phyloP scores from a whole-genome alignment of 192 early-diverging fungal species.

The Martensiomyces pterosporus region DNA sequence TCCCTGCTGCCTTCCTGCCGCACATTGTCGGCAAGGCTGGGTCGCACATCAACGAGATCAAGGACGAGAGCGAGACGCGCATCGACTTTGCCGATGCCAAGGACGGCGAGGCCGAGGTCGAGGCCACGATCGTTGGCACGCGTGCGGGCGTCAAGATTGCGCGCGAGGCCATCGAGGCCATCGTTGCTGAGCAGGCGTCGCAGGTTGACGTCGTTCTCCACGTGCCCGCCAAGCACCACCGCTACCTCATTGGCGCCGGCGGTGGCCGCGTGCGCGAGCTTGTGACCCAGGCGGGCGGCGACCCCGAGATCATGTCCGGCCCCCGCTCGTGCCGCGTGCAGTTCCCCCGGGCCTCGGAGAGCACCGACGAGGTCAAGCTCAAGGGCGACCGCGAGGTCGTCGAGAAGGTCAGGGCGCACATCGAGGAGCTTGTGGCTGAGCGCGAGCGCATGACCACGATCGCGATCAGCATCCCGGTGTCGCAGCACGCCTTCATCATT shows the following conservation, averaged over 20 bases:
- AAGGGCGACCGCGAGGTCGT: slow-evolving; percentile 61
- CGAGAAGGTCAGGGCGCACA: slow-evolving; percentile 44
- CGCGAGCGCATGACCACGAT: slow-evolving; percentile 58
- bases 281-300: slow-evolving; percentile 55
- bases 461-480: slow-evolving; percentile 62
- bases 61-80: slow-evolving; percentile 63
- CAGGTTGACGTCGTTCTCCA: slow-evolving; percentile 52
- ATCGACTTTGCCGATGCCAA: slow-evolving; percentile 61
- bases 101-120: slow-evolving; percentile 32
- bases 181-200: slow-evolving; percentile 56
- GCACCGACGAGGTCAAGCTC: slow-evolving; percentile 57
- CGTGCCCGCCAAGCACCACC: slow-evolving; percentile 57
- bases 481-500: slow-evolving; percentile 76
- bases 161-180: slow-evolving; percentile 55
- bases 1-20: slow-evolving; percentile 64
- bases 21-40: slow-evolving; percentile 78
- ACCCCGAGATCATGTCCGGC: slow-evolving; percentile 51
- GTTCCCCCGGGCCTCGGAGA: slow-evolving; percentile 53
- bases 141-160: slow-evolving; percentile 54
- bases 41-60: slow-evolving; percentile 68
- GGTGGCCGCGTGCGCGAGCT: slow-evolving; percentile 62
- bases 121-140: slow-evolving; percentile 52
- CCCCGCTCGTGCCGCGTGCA: slow-evolving; percentile 55
- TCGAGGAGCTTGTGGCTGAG: slow-evolving; percentile 50
- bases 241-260: slow-evolving; percentile 62